phyloP scores from a whole-genome alignment of 164 flowering plant genomes.

The Amborella trichopoda region DNA sequence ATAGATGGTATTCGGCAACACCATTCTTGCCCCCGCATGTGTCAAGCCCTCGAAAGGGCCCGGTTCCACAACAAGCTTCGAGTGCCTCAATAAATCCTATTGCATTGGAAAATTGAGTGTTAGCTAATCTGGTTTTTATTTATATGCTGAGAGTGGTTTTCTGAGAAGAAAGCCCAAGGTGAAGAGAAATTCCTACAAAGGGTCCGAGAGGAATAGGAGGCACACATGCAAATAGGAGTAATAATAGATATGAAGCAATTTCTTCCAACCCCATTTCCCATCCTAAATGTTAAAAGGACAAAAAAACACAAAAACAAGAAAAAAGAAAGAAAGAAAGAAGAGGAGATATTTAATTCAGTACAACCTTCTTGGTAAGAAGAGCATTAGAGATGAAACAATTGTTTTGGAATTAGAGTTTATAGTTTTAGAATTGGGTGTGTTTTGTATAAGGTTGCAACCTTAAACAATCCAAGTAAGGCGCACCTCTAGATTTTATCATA shows the following conservation, averaged over 20 bases:
- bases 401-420: too few species aligned
- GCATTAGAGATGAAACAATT: too few species aligned
- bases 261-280: too few species aligned
- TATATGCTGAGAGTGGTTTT: neutral
- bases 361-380: too few species aligned
- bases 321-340: too few species aligned
- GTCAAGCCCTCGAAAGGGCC: neutral
- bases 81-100: neutral
- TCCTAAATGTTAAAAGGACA: too few species aligned
- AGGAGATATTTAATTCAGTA: too few species aligned
- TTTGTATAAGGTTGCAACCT: too few species aligned
- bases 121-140: neutral
- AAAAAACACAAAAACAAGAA: too few species aligned
- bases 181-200: neutral
- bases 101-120: neutral
- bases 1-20: neutral
- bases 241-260: neutral
- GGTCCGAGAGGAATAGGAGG: neutral
- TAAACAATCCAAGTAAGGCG: too few species aligned
- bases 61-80: neutral
- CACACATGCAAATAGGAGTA: neutral
- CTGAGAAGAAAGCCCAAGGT: neutral
- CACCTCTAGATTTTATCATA: too few species aligned
- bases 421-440: too few species aligned
- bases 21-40: neutral